Evolutionary conservation across 169 alveolate species (phyloP).

Genomic region (Plasmodium relictum): DNA sequence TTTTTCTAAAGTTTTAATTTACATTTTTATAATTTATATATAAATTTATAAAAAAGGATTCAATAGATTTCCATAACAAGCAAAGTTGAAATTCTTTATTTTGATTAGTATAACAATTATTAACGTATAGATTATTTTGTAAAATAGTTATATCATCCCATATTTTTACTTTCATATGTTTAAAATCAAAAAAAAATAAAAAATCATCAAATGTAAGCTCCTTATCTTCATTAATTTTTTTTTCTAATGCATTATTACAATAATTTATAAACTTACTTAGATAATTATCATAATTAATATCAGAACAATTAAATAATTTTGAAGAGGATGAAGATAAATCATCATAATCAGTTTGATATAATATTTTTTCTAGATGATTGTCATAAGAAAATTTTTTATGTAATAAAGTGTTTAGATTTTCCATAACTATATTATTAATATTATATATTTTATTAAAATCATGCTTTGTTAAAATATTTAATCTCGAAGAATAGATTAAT

Average conservation of each 20-base stretch:
- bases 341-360: background rate
- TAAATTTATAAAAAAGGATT: slow-evolving; percentile 8
- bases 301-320: slow-evolving; percentile 8
- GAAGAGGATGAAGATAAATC: background rate
- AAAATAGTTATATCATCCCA: slow-evolving; percentile 20
- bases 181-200: slow-evolving; percentile 24
- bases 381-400: slow-evolving; percentile 42
- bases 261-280: slow-evolving; percentile 11
- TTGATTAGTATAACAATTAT: background rate
- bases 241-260: slow-evolving; percentile 33
- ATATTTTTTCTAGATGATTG: slow-evolving; percentile 33
- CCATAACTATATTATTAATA: background rate
- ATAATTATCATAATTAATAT: slow-evolving; percentile 24
- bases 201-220: slow-evolving; percentile 12
- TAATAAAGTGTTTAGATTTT: slow-evolving; percentile 10
- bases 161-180: slow-evolving; percentile 19
- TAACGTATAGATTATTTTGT: slow-evolving; percentile 13
- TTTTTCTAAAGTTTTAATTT: background rate
- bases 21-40: slow-evolving; percentile 3
- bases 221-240: slow-evolving; percentile 2
- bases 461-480: background rate
- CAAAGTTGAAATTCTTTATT: slow-evolving; percentile 9
- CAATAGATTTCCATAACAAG: slow-evolving; percentile 57
- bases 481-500: background rate
- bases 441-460: background rate